Evolutionary conservation across 768 basidiomycete species (phyloP).

Genomic region (Pulveroboletus sp.): DNA sequence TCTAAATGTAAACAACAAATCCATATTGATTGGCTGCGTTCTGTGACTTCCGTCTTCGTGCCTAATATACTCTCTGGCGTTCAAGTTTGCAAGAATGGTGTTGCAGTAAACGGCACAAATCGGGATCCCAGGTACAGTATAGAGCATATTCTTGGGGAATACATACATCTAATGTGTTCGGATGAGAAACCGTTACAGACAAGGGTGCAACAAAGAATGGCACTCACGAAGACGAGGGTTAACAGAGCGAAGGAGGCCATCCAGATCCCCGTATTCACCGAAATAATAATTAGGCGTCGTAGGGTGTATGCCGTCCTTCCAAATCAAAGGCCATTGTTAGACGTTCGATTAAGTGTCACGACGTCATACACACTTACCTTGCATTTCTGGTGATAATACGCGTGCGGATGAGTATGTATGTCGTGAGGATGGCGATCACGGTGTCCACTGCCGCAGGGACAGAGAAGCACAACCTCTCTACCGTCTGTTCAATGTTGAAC

Average conservation of each 20-base stretch:
- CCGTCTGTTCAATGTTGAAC: background rate
- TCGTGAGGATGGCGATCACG: background rate
- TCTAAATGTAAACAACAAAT: no score
- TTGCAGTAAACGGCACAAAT: background rate
- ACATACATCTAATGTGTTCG: background rate
- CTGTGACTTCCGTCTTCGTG: no score
- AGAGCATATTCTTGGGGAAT: background rate
- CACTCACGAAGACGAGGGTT: conserved; percentile 40
- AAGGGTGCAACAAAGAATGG: background rate
- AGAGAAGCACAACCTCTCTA: background rate
- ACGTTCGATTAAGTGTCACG: background rate
- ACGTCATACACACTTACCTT: background rate
- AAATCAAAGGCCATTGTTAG: background rate
- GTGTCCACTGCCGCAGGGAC: background rate
- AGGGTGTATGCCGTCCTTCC: conserved; percentile 7
- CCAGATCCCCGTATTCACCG: conserved; percentile 36
- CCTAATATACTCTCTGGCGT: background rate
- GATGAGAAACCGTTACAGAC: background rate
- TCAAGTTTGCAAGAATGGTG: background rate
- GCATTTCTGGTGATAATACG: background rate
- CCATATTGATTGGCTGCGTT: no score
- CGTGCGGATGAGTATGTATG: background rate
- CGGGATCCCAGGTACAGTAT: background rate
- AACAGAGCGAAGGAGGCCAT: conserved; percentile 51
- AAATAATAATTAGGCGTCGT: conserved; percentile 6